Base-by-base conservation (phyloP, 2,329 filamentous ascomycete species). In the Pseudocercospora eumusae region DNA sequence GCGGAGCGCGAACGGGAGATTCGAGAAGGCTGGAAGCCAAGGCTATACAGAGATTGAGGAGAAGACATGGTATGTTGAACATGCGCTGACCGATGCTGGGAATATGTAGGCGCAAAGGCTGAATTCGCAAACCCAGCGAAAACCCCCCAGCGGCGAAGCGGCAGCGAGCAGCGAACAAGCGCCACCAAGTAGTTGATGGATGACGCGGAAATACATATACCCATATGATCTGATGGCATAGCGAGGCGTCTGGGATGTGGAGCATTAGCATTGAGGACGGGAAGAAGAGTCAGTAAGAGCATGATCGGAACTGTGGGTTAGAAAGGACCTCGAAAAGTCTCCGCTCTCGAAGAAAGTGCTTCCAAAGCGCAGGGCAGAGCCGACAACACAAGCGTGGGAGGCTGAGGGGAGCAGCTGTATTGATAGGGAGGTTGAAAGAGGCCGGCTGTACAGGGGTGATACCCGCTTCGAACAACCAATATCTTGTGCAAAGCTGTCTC, bases 11-110 rank as follows among this genome's bases (percentile, higher is more conserved):
- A 96, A 73, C 88, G 88, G 60, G 92, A 96, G 77, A 72, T 89
- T 58, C 86, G 89, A 74, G 88, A 92, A 66, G 95, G 93, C 0
- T 97, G 92, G 87, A 96, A 93, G 76, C 95, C 93, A 62, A 97
- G 96, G 82, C 82, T 97, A 62, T 97, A 95, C 79, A 96, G 96
- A 81, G 91, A 96, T 76, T 84, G 87, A 59, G 8, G 20, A 11
- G 36, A 40, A 9, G 8, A 21, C 18, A 36, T 40, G 61, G 58
- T 59, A 66, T 50, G 62, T 63, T 50, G 61, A 56, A 49, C 54
- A 49, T 61, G 54, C 60, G 68, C 66, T 70, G 67, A 70, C 66
- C 21, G 52, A n/a, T 21, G 31, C 53, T 57, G 61, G 45, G 52
- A 25, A 33, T n/a, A 10, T 66, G 53, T 65, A 71, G 70, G 67